Percentiles rank a stretch among this genome's conserved stretches.
Evolutionary conservation across 257 asterid genomes (phyloP).

Genomic region (Solanum medicagineum): DNA sequence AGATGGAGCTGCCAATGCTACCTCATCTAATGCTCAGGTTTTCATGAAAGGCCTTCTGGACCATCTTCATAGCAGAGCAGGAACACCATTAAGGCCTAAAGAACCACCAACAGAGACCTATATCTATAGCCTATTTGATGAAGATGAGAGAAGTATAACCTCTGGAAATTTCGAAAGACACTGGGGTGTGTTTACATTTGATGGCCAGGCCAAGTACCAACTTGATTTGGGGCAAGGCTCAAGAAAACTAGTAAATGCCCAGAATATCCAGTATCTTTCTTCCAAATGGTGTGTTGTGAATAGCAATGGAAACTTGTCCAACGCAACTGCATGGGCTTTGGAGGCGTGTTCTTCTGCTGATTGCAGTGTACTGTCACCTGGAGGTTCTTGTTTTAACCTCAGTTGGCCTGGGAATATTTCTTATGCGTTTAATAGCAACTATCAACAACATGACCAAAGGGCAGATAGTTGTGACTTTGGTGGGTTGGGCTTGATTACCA

Average conservation of each 20-base stretch:
- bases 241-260: slow-evolving; percentile 46
- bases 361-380: slow-evolving; percentile 43
- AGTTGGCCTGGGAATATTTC: slow-evolving; percentile 78
- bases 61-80: slow-evolving; percentile 39
- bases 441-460: slow-evolving; percentile 62
- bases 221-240: slow-evolving; percentile 42
- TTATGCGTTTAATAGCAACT: slow-evolving; percentile 66
- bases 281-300: slow-evolving; percentile 83
- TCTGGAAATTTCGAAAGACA: slow-evolving; percentile 66
- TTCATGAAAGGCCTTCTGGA: slow-evolving; percentile 46
- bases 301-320: slow-evolving; percentile 50
- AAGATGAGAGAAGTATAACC: slow-evolving; percentile 44
- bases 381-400: slow-evolving; percentile 64
- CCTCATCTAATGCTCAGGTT: slow-evolving; percentile 45
- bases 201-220: slow-evolving; percentile 81
- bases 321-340: slow-evolving; percentile 37
- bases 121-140: slow-evolving; percentile 67
- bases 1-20: slow-evolving; percentile 67
- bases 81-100: slow-evolving; percentile 31
- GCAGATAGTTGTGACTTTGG: slow-evolving; percentile 51
- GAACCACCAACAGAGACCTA: slow-evolving; percentile 36
- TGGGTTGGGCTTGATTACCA: slow-evolving; percentile 79
- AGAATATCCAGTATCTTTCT: slow-evolving; percentile 52
- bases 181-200: slow-evolving; percentile 86
- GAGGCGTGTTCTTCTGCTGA: slow-evolving; percentile 65